Percentiles rank a stretch among this genome's conserved stretches.
Conservation (phyloP, 2,329 filamentous ascomycete species). For the Alternaria brassicicola region DNA sequence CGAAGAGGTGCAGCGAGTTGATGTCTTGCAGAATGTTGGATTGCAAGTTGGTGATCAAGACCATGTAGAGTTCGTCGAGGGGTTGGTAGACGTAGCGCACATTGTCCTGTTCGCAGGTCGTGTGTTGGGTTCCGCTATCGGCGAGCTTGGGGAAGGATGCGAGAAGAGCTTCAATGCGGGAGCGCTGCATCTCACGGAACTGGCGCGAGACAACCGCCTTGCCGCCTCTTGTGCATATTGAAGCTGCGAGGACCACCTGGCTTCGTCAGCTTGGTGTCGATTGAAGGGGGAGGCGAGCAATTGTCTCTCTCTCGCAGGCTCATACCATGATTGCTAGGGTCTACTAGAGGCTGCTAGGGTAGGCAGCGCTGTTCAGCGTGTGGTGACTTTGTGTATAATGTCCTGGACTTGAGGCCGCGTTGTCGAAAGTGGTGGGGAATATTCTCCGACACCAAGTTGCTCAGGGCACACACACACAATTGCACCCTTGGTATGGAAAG, state of each 20-base stretch:
- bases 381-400: conserved; percentile 1
- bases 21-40: conserved; percentile 99
- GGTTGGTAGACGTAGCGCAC: conserved; percentile 99
- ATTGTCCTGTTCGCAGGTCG: conserved; percentile 98
- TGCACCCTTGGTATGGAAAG: background rate
- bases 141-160: conserved; percentile 98
- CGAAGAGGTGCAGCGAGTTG: conserved; percentile 96
- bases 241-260: conserved; percentile 96
- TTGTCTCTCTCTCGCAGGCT: background rate
- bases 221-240: conserved; percentile 97
- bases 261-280: conserved; percentile 28
- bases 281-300: background rate
- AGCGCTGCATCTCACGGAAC: conserved; percentile 97
- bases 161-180: conserved; percentile 92
- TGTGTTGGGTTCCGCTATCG: conserved; percentile 95
- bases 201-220: conserved; percentile 98
- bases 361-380: background rate
- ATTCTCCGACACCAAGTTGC: conserved; percentile 21
- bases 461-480: conserved; percentile 13
- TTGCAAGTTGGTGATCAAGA: conserved; percentile 98
- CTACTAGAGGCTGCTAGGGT: conserved; percentile 12
- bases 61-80: conserved; percentile 98
- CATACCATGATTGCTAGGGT: conserved; percentile 38
- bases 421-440: conserved; percentile 26
- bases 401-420: conserved; percentile 9